A percentile compares a stretch with the other conserved stretches of the same genome.
These are phyloP conservation scores for Gossypium schwendimanii DNA, from an alignment of 441 rosid species.

Conservation along the genomic window DNA sequence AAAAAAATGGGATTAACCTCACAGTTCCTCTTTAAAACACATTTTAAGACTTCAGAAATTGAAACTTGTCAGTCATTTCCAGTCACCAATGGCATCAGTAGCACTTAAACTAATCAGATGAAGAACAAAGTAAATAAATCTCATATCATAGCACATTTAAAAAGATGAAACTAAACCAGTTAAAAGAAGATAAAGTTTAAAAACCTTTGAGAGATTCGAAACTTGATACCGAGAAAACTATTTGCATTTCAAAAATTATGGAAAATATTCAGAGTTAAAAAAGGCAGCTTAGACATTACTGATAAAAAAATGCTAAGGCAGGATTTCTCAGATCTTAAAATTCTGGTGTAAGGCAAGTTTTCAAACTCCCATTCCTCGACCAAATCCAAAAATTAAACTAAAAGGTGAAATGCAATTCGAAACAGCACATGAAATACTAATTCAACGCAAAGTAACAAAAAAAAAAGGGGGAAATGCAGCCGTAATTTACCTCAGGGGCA, in stretches of 20 bases:
- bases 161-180: not conserved
- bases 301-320: not conserved
- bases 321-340: conserved; percentile 9
- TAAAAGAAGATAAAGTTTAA: not conserved
- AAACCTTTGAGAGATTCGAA: not conserved
- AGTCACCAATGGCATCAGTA: not conserved
- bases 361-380: not conserved
- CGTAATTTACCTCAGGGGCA: conserved; percentile 42
- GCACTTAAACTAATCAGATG: not conserved
- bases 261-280: not conserved
- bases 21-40: not conserved
- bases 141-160: not conserved
- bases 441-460: not conserved
- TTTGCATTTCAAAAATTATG: not conserved
- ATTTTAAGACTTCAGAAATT: not conserved
- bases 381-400: not conserved
- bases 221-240: not conserved
- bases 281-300: not conserved
- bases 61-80: not conserved
- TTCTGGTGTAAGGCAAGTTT: not conserved
- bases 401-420: conserved; percentile 8
- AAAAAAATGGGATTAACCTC: not conserved
- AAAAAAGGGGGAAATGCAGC: not conserved
- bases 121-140: not conserved
- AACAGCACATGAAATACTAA: not conserved